These are phyloP conservation scores for Cercospora beticola DNA, from an alignment of 2,329 filamentous ascomycete species.

Conservation along the genomic window DNA sequence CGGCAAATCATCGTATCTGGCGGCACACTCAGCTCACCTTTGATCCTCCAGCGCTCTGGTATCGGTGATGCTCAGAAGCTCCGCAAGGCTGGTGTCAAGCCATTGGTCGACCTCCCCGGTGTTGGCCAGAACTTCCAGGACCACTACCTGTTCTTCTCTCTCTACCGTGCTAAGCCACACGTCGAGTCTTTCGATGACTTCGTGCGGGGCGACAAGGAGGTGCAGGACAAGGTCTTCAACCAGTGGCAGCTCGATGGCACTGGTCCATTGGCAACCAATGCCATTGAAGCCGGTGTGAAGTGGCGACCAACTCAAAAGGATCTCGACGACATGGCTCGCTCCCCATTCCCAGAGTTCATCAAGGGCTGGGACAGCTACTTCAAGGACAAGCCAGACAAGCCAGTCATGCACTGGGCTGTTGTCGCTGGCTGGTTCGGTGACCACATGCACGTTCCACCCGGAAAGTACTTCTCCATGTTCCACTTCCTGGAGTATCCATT, in stretches of 20 bases:
- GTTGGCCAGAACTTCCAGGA: constrained; percentile 77
- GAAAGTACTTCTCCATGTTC: constrained; percentile 83
- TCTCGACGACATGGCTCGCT: constrained; percentile 65
- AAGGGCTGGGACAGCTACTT: constrained; percentile 80
- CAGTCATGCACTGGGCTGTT: constrained; percentile 80
- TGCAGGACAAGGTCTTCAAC: constrained; percentile 71
- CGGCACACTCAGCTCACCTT: constrained; percentile 70
- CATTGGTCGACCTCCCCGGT: constrained; percentile 68
- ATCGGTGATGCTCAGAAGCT: constrained; percentile 71
- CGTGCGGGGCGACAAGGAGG: constrained; percentile 67
- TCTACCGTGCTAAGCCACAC: constrained; percentile 70
- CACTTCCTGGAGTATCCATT: constrained; percentile 78
- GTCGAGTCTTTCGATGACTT: constrained; percentile 81
- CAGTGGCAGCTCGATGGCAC: constrained; percentile 80
- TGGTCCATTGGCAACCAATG: constrained; percentile 73
- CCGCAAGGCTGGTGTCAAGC: constrained; percentile 65
- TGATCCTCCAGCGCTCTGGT: constrained; percentile 73
- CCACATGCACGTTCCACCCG: constrained; percentile 64
- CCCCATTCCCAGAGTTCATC: constrained; percentile 73
- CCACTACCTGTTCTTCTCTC: constrained; percentile 70
- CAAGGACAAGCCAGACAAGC: constrained; percentile 81
- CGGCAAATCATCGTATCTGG: constrained; percentile 73
- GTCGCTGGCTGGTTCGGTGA: constrained; percentile 62
- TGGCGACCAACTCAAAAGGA: constrained; percentile 69
- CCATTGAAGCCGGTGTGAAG: constrained; percentile 78